A percentile compares a stretch with the other conserved stretches of the same genome.
Evolutionary conservation across 345 rosid species (phyloP).

Genomic region (Pelargonium nanum): DNA sequence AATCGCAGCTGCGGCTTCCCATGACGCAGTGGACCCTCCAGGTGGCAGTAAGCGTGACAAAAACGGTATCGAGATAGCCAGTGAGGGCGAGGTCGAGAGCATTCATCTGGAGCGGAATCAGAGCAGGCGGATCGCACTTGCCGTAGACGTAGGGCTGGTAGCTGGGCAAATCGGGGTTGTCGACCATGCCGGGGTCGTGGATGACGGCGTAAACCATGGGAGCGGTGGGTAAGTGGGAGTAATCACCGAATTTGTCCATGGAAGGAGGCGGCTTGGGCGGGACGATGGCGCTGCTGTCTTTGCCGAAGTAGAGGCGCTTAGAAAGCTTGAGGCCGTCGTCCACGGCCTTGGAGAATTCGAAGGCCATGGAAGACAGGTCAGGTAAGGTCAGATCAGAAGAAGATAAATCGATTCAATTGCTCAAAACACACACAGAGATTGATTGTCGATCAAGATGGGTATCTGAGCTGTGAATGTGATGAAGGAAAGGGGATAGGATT

Average conservation of each 20-base stretch:
- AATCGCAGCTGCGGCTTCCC: conserved; percentile 83
- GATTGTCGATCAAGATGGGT: background rate
- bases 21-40: conserved; percentile 92
- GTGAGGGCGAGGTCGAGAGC: conserved; percentile 50
- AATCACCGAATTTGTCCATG: conserved; percentile 48
- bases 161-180: conserved; percentile 88
- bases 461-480: too few species aligned
- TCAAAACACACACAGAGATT: background rate
- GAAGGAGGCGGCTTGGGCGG: conserved; percentile 44
- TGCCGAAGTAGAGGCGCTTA: conserved; percentile 66
- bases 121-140: conserved; percentile 79
- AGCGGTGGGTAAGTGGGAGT: conserved; percentile 42
- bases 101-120: conserved; percentile 84
- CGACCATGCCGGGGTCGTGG: conserved; percentile 67
- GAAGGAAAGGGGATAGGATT: too few species aligned
- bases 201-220: conserved; percentile 89
- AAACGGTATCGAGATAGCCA: conserved; percentile 50
- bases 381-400: too few species aligned
- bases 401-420: background rate
- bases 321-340: conserved; percentile 80
- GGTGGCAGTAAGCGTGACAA: conserved; percentile 46
- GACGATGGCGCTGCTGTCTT: conserved; percentile 50
- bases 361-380: conserved; percentile 49
- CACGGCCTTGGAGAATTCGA: conserved; percentile 61
- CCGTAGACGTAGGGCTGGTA: conserved; percentile 98